Conservation (phyloP, 2,329 filamentous ascomycete species). For the Stachybotrys chlorohalonatus region DNA sequence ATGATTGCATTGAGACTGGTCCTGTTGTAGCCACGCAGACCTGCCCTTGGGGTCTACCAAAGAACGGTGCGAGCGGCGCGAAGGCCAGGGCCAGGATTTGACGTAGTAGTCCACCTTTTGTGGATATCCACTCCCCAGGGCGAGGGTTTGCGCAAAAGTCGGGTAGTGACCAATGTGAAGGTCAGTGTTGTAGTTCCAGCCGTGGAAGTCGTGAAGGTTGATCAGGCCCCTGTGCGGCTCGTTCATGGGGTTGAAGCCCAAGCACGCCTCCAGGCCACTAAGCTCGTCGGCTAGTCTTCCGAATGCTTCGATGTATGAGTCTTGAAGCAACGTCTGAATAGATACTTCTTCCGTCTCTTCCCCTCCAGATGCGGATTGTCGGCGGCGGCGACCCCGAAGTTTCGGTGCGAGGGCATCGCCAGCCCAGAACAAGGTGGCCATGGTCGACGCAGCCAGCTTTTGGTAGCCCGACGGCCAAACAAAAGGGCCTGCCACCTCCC, state of each 20-base stretch:
- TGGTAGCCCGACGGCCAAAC: conserved; percentile 28
- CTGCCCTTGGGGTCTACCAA: conserved; percentile 25
- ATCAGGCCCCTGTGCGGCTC: conserved; percentile 32
- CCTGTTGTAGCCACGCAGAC: conserved; percentile 21
- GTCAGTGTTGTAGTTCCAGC: conserved; percentile 33
- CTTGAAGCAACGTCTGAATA: conserved; percentile 18
- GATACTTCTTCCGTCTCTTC: conserved; percentile 13
- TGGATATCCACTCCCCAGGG: conserved; percentile 27
- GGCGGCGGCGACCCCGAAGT: conserved; percentile 7
- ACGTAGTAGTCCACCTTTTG: conserved; percentile 28
- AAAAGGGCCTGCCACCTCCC: conserved; percentile 25
- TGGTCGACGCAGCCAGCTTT: conserved; percentile 25
- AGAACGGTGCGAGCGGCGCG: conserved; percentile 24
- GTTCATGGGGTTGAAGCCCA: conserved; percentile 33
- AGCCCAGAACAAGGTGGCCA: conserved; percentile 19
- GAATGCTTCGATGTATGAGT: conserved; percentile 24
- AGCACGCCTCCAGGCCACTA: conserved; percentile 20
- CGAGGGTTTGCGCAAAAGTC: conserved; percentile 26
- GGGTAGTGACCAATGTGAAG: conserved; percentile 31
- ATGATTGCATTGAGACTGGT: conserved; percentile 6
- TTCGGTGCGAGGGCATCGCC: conserved; percentile 18
- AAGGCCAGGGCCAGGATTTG: conserved; percentile 32
- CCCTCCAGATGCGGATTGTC: conserved; percentile 4
- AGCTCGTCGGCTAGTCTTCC: conserved; percentile 23
- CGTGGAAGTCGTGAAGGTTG: conserved; percentile 26